Evolutionary conservation across 345 rosid genomes (phyloP), one percentile per base, ranked within the genome.

Genomic region (Limnanthes douglasii): DNA sequence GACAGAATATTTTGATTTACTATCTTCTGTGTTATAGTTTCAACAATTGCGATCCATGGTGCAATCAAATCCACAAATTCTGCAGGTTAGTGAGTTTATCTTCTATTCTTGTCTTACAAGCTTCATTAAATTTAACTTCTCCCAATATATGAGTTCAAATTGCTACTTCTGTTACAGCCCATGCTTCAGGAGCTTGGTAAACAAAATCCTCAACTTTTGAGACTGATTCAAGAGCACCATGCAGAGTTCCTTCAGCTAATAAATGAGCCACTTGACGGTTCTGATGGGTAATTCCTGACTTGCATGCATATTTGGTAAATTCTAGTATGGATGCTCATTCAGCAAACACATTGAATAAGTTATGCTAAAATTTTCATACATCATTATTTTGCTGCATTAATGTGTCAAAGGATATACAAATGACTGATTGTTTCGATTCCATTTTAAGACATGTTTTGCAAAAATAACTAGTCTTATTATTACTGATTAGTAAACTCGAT

Each of bases 111-210:
- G 14, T 35, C 5, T n/a, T 11, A 5, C 13, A 38, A 24, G 7
- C 11, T 15, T 31, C 45, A 15, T 26, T 36, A 34, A 6, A 34
- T 34, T 5, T 18, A 18, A 11, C 8, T 34, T 35, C 19, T 41
- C 23, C 15, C 9, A 15, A 22, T 15, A 11, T 39, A 37, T 11
- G 19, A 44, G 21, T 43, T 41, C 29, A 53, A 50, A 8, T 6
- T 12, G 15, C 57, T 56, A 36, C 27, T 41, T 41, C 42, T 43
- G 39, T 55, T 51, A 32, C 72, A 92, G 99, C 99, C 96, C 23
- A 80, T 90, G 96, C 96, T 90, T 57, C 99, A 80, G 56, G 99
- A 90, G 60, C 96, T 90, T 46, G 96, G 99, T 42, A 90, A 84
- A 64, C 99, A 90, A 45, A 90, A 90, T 30, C 99, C 99, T 17